Percentiles rank a stretch among this genome's conserved stretches.
Evolutionary conservation across 1,139 yeast genomes (phyloP).

Genomic region (Suhomyces panamericanus): DNA sequence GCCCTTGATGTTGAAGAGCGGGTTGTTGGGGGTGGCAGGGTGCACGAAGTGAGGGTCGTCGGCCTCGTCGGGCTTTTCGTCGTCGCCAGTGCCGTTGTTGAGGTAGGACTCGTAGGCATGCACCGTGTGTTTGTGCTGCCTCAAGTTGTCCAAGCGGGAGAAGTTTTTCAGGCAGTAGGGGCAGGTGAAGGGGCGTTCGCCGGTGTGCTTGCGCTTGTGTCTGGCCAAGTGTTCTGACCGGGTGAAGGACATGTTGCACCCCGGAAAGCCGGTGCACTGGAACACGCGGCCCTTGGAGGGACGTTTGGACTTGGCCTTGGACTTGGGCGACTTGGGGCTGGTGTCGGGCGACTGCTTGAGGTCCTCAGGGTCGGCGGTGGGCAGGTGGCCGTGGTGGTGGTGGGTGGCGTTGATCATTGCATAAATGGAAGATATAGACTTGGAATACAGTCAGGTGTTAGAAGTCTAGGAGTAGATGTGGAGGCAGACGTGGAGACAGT

Average conservation of each 20-base stretch:
- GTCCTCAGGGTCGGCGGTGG: conserved; percentile 5
- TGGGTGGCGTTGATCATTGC: conserved; percentile 11
- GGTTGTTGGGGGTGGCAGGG: conserved; percentile 13
- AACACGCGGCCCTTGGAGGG: conserved; percentile 63
- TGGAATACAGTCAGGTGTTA: no score
- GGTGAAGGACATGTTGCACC: conserved; percentile 85
- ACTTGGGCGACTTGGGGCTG: conserved; percentile 10
- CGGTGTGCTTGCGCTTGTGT: conserved; percentile 91
- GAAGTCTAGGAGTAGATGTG: no score
- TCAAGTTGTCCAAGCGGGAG: conserved; percentile 79
- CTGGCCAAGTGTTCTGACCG: conserved; percentile 89
- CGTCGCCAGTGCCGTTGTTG: conserved; percentile 7
- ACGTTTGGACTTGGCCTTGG: conserved; percentile 28
- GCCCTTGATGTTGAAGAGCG: conserved; percentile 4
- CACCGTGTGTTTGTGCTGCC: conserved; percentile 92
- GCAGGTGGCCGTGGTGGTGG: conserved; percentile 3
- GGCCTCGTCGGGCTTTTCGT: conserved; percentile 4
- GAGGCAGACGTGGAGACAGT: no score
- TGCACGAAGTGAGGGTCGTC: conserved; percentile 5
- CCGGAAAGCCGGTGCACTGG: conserved; percentile 85
- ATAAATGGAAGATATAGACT: neutral
- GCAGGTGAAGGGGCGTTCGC: conserved; percentile 92
- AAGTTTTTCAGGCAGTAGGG: conserved; percentile 78
- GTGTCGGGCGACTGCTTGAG: neutral
- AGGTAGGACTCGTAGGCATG: conserved; percentile 66